A percentile compares a stretch with the other conserved stretches of the same genome.
Evolutionary conservation across 1,284 basidiomycete genomes (phyloP).

Genomic region (Austroboletus olivaceoglutinosus): DNA sequence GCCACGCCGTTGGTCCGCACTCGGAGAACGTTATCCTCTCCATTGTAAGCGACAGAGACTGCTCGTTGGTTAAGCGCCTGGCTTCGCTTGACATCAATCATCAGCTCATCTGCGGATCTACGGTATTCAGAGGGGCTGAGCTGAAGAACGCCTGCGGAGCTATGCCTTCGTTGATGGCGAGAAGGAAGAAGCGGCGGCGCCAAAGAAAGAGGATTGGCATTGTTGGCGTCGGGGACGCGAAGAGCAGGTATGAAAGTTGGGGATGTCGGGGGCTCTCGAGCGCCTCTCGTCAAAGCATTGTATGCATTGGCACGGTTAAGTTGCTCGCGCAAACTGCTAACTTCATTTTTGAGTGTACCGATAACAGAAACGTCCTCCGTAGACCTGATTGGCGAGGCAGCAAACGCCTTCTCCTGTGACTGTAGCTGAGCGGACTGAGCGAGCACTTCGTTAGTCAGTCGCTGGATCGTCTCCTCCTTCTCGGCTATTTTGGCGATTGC

Average conservation of each 20-base stretch:
- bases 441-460: constrained; percentile 76
- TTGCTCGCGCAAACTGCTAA: constrained; percentile 90
- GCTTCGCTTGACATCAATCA: constrained; percentile 73
- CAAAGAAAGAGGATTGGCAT: constrained; percentile 39
- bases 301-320: constrained; percentile 92
- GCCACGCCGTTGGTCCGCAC: constrained; percentile 73
- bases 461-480: constrained; percentile 82
- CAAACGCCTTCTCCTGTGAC: constrained; percentile 70
- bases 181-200: constrained; percentile 33
- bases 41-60: constrained; percentile 88
- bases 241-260: constrained; percentile 78
- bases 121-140: constrained; percentile 59
- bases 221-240: constrained; percentile 54
- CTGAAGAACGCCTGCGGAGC: constrained; percentile 77
- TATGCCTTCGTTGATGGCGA: constrained; percentile 79
- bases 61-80: constrained; percentile 81
- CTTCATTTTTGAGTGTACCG: constrained; percentile 86
- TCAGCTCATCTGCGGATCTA: constrained; percentile 76
- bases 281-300: constrained; percentile 73
- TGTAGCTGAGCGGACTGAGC: constrained; percentile 78
- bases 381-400: constrained; percentile 57
- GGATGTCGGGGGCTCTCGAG: constrained; percentile 73
- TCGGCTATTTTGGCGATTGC: constrained; percentile 73
- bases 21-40: constrained; percentile 69
- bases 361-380: constrained; percentile 86